A percentile compares a stretch with the other conserved stretches of the same genome.
These are phyloP conservation scores for Tetrapyrgos nigripes DNA, from an alignment of 1,284 basidiomycete genomes.

Conservation along the genomic window DNA sequence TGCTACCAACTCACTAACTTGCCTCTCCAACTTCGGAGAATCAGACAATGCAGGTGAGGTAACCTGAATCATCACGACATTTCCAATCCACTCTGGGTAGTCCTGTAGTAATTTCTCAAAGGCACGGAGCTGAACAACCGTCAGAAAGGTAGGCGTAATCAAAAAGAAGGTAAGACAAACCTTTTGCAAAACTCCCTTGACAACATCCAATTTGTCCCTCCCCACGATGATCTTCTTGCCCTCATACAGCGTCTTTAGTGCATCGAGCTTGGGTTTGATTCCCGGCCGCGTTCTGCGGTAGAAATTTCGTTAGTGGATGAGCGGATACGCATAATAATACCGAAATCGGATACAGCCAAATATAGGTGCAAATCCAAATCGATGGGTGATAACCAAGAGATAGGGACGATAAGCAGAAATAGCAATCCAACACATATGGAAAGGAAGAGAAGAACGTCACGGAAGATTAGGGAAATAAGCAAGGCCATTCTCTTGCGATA, in stretches of 20 bases:
- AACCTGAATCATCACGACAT: conserved; percentile 87
- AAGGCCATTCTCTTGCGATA: conserved; percentile 7
- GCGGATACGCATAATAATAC: neutral
- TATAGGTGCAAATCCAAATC: neutral
- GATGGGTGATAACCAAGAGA: neutral
- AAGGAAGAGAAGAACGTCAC: neutral
- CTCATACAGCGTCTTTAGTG: conserved; percentile 86
- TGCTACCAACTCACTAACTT: conserved; percentile 94
- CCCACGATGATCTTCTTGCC: conserved; percentile 99
- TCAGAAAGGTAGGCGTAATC: conserved; percentile 5
- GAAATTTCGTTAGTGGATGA: too few relatives aligned
- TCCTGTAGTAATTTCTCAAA: conserved; percentile 95
- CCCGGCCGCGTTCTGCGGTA: conserved; percentile 73
- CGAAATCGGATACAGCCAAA: too few relatives aligned
- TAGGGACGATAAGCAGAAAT: neutral
- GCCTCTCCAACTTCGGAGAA: conserved; percentile 92
- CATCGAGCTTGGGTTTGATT: conserved; percentile 89
- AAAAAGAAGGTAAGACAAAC: conserved; percentile 37
- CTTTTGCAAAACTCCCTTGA: conserved; percentile 98
- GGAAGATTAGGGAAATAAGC: neutral
- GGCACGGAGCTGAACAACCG: conserved; percentile 83
- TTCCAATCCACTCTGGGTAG: conserved; percentile 96
- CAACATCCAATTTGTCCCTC: conserved; percentile 98
- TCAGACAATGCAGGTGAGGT: conserved; percentile 96
- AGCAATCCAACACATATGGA: neutral